A percentile compares a stretch with the other conserved stretches of the same genome.
phyloP scores from a whole-genome alignment of 2,329 filamentous ascomycete species.

The Aspergillus intermedius region DNA sequence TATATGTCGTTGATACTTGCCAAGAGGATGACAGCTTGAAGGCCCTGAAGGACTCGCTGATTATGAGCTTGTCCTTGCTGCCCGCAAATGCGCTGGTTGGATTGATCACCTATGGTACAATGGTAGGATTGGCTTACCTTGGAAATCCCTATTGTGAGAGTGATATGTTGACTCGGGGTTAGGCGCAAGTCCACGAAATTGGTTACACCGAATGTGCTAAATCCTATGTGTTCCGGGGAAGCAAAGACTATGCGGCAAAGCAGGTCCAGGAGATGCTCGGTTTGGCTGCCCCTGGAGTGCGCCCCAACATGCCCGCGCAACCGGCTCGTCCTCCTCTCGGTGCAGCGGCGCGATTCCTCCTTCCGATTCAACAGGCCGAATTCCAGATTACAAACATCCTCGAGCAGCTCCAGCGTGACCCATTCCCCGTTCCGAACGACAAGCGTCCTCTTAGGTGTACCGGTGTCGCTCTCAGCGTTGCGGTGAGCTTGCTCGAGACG shows the following conservation, averaged over 20 bases:
- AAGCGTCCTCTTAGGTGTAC: conserved; percentile 86
- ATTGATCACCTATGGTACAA: conserved; percentile 71
- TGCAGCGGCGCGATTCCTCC: conserved; percentile 79
- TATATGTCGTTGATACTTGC: conserved; percentile 64
- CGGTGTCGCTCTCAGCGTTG: conserved; percentile 92
- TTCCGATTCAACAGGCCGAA: conserved; percentile 92
- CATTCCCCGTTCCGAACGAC: conserved; percentile 94
- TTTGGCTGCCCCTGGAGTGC: conserved; percentile 62
- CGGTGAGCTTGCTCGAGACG: conserved; percentile 83
- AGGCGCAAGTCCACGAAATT: conserved; percentile 95
- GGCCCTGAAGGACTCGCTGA: conserved; percentile 60
- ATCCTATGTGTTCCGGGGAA: conserved; percentile 95
- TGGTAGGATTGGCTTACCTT: conserved; percentile 51
- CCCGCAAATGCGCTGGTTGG: conserved; percentile 59
- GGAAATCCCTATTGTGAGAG: conserved; percentile 5
- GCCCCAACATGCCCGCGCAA: conserved; percentile 65
- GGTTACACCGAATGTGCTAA: conserved; percentile 97
- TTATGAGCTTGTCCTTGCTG: conserved; percentile 59
- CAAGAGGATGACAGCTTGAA: conserved; percentile 63
- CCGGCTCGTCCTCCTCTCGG: conserved; percentile 70
- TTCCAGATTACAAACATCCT: conserved; percentile 95
- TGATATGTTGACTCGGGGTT: not conserved
- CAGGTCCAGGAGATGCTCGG: conserved; percentile 99
- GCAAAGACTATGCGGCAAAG: conserved; percentile 96
- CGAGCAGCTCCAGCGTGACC: conserved; percentile 92